phyloP scores from a whole-genome alignment of 352 stramenopile species.

The Globisporangium viniferum region DNA sequence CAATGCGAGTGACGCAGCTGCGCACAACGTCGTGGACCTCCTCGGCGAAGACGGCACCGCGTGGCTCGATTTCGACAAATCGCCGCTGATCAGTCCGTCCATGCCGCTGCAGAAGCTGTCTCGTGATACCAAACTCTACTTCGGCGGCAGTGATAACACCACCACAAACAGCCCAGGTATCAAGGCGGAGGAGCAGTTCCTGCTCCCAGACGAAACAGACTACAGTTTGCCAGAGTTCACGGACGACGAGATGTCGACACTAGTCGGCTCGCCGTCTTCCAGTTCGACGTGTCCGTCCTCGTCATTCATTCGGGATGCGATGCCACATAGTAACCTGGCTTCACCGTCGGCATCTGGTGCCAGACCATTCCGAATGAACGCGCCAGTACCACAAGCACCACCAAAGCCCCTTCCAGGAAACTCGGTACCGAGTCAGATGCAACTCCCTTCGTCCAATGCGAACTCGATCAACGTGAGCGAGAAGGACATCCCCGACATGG shows the following conservation, averaged over 20 bases:
- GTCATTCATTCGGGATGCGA: conserved; percentile 12
- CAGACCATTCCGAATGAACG: neutral
- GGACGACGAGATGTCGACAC: conserved; percentile 32
- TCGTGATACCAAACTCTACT: neutral
- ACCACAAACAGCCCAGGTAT: neutral
- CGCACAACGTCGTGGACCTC: conserved; percentile 7
- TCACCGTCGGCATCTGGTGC: neutral
- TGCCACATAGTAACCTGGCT: conserved; percentile 6
- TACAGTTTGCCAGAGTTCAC: conserved; percentile 40
- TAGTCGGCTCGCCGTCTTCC: conserved; percentile 34
- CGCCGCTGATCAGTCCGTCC: conserved; percentile 22
- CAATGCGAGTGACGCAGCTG: neutral
- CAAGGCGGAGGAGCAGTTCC: conserved; percentile 24
- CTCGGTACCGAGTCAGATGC: neutral
- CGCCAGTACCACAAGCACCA: neutral
- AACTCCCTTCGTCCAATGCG: neutral
- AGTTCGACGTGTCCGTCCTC: conserved; percentile 26
- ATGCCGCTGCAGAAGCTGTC: conserved; percentile 13
- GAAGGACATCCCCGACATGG: conserved; percentile 56
- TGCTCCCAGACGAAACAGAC: conserved; percentile 28
- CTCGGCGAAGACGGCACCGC: conserved; percentile 22
- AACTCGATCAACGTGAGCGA: conserved; percentile 26
- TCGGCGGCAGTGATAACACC: neutral
- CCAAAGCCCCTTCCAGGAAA: neutral
- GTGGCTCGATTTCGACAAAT: conserved; percentile 30